Evolutionary conservation across 2,329 filamentous ascomycete genomes (phyloP).

Genomic region (Pseudogymnoascus pannorum): DNA sequence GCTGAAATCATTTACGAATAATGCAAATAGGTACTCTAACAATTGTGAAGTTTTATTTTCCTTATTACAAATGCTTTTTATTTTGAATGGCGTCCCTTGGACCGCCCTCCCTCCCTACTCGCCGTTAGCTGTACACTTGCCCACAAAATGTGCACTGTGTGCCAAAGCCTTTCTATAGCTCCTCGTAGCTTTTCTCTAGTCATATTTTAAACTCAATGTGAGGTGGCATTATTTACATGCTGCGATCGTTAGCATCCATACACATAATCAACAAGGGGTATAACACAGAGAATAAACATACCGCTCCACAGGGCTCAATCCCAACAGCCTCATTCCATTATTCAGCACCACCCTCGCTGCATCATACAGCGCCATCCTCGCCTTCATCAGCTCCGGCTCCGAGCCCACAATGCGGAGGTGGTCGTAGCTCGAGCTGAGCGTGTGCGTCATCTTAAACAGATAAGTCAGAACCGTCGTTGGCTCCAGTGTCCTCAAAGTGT

Average conservation of each 20-base stretch:
- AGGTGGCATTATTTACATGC: background rate
- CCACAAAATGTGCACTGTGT: background rate
- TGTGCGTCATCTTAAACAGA: constrained; percentile 81
- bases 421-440: constrained; percentile 73
- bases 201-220: background rate
- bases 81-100: background rate
- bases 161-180: background rate
- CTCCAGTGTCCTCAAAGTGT: constrained; percentile 78
- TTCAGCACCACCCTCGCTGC: constrained; percentile 66
- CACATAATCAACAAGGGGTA: background rate
- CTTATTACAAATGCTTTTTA: constrained; percentile 6
- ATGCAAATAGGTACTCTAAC: background rate
- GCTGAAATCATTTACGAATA: background rate
- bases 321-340: constrained; percentile 78
- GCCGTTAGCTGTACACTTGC: background rate
- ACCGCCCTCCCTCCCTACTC: background rate
- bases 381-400: constrained; percentile 61
- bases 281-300: background rate
- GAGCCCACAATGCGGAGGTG: constrained; percentile 75
- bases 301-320: constrained; percentile 69
- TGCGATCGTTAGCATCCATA: background rate
- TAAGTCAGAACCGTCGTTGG: constrained; percentile 60
- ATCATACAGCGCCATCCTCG: constrained; percentile 72
- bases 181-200: background rate
- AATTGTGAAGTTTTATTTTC: background rate